Evolutionary conservation across 768 basidiomycete genomes (phyloP).

Genomic region (Calocybe indica): DNA sequence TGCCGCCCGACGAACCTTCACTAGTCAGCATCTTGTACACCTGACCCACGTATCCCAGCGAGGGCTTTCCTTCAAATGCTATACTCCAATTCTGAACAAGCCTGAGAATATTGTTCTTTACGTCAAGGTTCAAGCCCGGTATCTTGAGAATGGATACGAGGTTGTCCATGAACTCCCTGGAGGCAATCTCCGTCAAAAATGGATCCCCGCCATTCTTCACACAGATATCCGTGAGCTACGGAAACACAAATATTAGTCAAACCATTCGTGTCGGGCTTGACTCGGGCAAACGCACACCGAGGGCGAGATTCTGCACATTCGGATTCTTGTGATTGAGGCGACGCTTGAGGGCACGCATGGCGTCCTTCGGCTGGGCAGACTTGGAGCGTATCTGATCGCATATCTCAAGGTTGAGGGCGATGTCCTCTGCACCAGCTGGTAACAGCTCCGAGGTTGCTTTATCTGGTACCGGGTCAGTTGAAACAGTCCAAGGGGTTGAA

Average conservation of each 20-base stretch:
- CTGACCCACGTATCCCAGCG: conserved; percentile 69
- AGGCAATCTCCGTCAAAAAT: conserved; percentile 79
- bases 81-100: conserved; percentile 92
- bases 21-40: conserved; percentile 70
- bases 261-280: conserved; percentile 1
- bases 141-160: conserved; percentile 84
- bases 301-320: conserved; percentile 86
- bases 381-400: conserved; percentile 96
- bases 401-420: conserved; percentile 91
- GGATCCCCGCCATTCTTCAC: conserved; percentile 97
- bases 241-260: background rate
- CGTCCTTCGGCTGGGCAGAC: conserved; percentile 75
- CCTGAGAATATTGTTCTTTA: conserved; percentile 73
- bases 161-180: conserved; percentile 92
- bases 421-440: conserved; percentile 81
- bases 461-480: conserved; percentile 41
- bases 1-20: conserved; percentile 54
- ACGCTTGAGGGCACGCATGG: conserved; percentile 84
- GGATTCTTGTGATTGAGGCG: conserved; percentile 93
- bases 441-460: conserved; percentile 91
- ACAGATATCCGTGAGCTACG: conserved; percentile 81
- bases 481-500: background rate
- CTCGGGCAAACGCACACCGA: conserved; percentile 54
- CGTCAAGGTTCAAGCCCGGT: conserved; percentile 70
- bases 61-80: conserved; percentile 78